These are phyloP conservation scores for Ascochyta fabae DNA, from an alignment of 2,329 filamentous ascomycete genomes.

Conservation along the genomic window DNA sequence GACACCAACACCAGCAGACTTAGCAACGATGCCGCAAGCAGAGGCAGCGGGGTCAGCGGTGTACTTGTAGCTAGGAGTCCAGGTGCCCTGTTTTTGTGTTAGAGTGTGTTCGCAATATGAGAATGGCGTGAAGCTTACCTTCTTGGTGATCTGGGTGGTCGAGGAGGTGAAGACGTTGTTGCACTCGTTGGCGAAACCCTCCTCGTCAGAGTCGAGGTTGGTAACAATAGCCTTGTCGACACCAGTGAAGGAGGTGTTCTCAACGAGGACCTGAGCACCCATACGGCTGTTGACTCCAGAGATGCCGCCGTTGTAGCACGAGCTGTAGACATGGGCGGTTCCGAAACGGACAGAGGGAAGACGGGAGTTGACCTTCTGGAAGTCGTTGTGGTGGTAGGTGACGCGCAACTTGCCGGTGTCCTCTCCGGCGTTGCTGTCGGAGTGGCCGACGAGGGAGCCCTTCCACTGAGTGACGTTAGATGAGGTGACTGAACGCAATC, in stretches of 20 bases:
- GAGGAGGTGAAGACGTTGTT: conserved; percentile 54
- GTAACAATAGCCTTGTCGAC: conserved; percentile 65
- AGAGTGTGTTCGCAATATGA: background rate
- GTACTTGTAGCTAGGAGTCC: conserved; percentile 62
- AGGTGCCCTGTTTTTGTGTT: conserved; percentile 55
- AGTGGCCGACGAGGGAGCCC: conserved; percentile 66
- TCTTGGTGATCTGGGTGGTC: conserved; percentile 52
- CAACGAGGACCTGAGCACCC: conserved; percentile 53
- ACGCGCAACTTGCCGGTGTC: conserved; percentile 68
- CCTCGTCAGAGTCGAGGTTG: conserved; percentile 61
- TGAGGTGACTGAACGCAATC: background rate
- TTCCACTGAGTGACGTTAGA: conserved; percentile 55
- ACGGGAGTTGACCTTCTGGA: conserved; percentile 68
- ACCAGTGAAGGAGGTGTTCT: conserved; percentile 62
- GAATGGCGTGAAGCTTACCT: background rate
- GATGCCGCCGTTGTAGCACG: conserved; percentile 47
- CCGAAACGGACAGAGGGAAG: conserved; percentile 70
- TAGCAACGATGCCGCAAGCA: conserved; percentile 35
- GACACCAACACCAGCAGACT: conserved; percentile 42
- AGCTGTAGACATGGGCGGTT: conserved; percentile 67
- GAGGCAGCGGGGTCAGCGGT: conserved; percentile 37
- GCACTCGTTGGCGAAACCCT: conserved; percentile 55
- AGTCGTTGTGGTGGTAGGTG: conserved; percentile 73
- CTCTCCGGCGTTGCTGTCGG: conserved; percentile 58
- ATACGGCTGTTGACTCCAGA: conserved; percentile 53